A percentile compares a stretch with the other conserved stretches of the same genome.
Conservation (phyloP, 305 asterid genomes). For the Solanum aculeatissimum region DNA sequence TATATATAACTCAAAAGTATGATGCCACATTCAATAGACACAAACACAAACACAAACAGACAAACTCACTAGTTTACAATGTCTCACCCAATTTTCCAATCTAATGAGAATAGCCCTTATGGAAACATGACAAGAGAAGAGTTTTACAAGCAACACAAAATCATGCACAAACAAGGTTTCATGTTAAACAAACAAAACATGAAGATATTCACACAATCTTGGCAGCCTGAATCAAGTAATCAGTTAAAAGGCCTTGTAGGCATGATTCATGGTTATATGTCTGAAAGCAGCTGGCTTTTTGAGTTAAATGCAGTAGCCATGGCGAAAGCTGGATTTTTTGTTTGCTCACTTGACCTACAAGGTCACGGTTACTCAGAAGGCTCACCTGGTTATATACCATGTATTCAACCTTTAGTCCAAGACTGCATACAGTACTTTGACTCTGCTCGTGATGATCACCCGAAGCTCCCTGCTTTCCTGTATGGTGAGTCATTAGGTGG, state of each 20-base stretch:
- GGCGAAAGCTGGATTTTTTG: slow-evolving; percentile 58
- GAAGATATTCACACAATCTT: slow-evolving; percentile 58
- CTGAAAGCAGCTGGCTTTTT: slow-evolving; percentile 69
- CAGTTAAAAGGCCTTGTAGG: slow-evolving; percentile 37
- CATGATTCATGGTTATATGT: slow-evolving; percentile 80
- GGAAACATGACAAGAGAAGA: slow-evolving; percentile 46
- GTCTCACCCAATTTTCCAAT: slow-evolving; percentile 71
- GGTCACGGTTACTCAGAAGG: slow-evolving; percentile 83
- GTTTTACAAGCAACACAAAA: slow-evolving; percentile 50
- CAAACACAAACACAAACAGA: not conserved
- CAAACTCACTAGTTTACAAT: not conserved
- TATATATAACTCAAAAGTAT: not conserved
- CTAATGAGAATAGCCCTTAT: slow-evolving; percentile 67
- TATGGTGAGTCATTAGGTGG: slow-evolving; percentile 84
- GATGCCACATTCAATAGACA: not conserved
- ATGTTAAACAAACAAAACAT: slow-evolving; percentile 41
- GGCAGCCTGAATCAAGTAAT: slow-evolving; percentile 32
- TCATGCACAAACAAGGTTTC: slow-evolving; percentile 48
- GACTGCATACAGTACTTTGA: slow-evolving; percentile 56
- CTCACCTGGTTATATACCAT: slow-evolving; percentile 37
- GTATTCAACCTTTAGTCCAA: slow-evolving; percentile 27
- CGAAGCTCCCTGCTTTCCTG: slow-evolving; percentile 43
- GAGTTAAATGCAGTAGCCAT: slow-evolving; percentile 70
- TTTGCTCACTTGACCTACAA: slow-evolving; percentile 55
- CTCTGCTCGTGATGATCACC: slow-evolving; percentile 20